Conservation (phyloP, 805 yeast genomes). For the Candida oleophila region DNA sequence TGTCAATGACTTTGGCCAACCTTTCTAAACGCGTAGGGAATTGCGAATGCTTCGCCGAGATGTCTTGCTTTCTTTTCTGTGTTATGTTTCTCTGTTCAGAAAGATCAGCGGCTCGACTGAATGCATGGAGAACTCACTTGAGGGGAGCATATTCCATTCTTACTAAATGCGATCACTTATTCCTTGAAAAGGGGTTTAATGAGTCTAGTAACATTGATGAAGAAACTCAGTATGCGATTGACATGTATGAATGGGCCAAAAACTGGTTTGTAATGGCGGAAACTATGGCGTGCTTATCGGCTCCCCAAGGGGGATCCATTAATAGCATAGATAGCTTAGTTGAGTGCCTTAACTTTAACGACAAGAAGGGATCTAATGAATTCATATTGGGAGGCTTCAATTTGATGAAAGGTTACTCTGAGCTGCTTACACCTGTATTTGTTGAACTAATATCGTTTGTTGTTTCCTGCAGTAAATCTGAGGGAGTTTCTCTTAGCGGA, state of each 20-base stretch:
- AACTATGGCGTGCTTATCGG: slow-evolving; percentile 5
- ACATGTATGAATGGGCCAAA: slow-evolving; percentile 6
- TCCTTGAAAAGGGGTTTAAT: neutral
- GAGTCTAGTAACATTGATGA: neutral
- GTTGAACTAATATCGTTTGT: neutral
- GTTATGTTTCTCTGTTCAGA: slow-evolving; percentile 8
- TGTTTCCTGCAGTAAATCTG: neutral
- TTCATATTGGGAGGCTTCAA: slow-evolving; percentile 2
- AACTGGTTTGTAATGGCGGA: slow-evolving; percentile 6
- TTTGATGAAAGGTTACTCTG: slow-evolving; percentile 4
- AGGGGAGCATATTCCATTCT: slow-evolving; percentile 3
- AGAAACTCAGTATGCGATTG: slow-evolving; percentile 1
- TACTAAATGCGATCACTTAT: slow-evolving; percentile 3
- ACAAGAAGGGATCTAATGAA: neutral
- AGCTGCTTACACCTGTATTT: slow-evolving; percentile 4
- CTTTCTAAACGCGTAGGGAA: neutral
- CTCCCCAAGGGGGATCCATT: slow-evolving; percentile 5
- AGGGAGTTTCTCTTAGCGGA: neutral
- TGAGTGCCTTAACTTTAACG: neutral
- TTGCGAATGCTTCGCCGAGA: slow-evolving; percentile 3
- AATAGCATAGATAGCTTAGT: neutral
- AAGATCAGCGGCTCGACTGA: slow-evolving; percentile 2
- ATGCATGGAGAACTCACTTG: slow-evolving; percentile 6
- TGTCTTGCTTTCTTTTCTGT: slow-evolving; percentile 5
- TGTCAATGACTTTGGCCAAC: neutral